phyloP scores from a whole-genome alignment of 768 basidiomycete species.

The Boletus tomentosulus region DNA sequence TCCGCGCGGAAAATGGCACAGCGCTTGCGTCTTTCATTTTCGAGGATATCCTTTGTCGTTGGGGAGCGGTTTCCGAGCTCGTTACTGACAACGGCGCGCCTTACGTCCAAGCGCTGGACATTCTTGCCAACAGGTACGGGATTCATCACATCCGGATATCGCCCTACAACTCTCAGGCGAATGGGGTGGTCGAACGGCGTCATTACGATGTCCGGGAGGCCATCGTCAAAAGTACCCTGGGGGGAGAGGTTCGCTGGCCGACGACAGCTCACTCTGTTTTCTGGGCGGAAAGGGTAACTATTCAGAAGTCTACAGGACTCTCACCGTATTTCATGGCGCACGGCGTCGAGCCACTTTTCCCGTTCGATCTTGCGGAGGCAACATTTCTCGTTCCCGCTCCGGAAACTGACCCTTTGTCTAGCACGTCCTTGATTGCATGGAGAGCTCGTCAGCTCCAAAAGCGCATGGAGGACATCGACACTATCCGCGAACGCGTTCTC shows the following conservation, averaged over 20 bases:
- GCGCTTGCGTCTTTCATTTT: constrained; percentile 15
- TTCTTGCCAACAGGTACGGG: too few species aligned
- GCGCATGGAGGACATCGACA: not conserved
- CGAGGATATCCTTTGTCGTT: constrained; percentile 12
- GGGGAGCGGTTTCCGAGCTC: too few species aligned
- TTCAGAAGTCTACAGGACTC: not conserved
- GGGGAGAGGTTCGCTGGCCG: not conserved
- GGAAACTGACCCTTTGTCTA: not conserved
- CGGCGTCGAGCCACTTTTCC: constrained; percentile 27
- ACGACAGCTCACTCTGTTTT: not conserved
- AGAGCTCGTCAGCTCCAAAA: not conserved
- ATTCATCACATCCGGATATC: not conserved
- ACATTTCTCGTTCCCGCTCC: constrained; percentile 12
- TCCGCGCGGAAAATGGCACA: constrained; percentile 16
- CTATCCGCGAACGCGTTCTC: not conserved
- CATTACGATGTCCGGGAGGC: constrained; percentile 2
- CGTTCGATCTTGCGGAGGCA: constrained; percentile 26
- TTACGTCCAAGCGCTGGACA: not conserved
- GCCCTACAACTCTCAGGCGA: not conserved
- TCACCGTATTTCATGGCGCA: constrained; percentile 11
- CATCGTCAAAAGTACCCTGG: not conserved
- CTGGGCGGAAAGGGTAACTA: not conserved
- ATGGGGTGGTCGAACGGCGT: not conserved
- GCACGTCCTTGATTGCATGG: not conserved
- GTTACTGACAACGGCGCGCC: too few species aligned